Evolutionary conservation across 345 rosid species (phyloP).

Genomic region (Rhizophora mangle): DNA sequence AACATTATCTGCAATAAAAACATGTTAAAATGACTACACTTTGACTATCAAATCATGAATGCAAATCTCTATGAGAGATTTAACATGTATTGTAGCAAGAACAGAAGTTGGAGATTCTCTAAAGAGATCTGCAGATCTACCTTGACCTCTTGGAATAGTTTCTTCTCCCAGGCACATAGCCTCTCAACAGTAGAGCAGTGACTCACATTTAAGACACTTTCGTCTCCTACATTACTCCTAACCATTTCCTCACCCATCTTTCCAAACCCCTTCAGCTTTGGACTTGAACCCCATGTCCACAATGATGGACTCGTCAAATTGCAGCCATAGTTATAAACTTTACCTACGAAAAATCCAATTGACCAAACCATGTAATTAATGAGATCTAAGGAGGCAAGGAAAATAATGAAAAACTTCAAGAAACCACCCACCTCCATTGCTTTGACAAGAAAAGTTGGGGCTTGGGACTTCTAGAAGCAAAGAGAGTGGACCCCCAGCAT

Average conservation of each 20-base stretch:
- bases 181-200: constrained; percentile 87
- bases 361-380: neutral
- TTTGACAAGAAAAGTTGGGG: constrained; percentile 40
- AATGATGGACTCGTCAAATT: constrained; percentile 51
- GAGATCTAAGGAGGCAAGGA: too few relatives aligned
- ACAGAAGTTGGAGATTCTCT: neutral
- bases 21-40: neutral
- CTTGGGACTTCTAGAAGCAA: constrained; percentile 60
- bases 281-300: constrained; percentile 74
- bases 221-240: constrained; percentile 12
- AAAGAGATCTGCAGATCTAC: constrained; percentile 30
- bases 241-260: constrained; percentile 31
- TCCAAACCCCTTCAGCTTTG: constrained; percentile 45
- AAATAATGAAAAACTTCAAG: too few relatives aligned
- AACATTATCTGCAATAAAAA: neutral
- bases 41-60: neutral
- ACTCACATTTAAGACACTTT: constrained; percentile 33
- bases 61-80: neutral
- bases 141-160: constrained; percentile 87
- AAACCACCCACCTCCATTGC: constrained; percentile 48
- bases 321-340: constrained; percentile 58
- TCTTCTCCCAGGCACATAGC: constrained; percentile 95
- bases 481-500: constrained; percentile 68
- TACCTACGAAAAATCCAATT: constrained; percentile 36
- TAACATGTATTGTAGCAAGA: too few relatives aligned